Evolutionary conservation across 2,329 filamentous ascomycete genomes (phyloP).

Genomic region (Cladobotryum protrusum): DNA sequence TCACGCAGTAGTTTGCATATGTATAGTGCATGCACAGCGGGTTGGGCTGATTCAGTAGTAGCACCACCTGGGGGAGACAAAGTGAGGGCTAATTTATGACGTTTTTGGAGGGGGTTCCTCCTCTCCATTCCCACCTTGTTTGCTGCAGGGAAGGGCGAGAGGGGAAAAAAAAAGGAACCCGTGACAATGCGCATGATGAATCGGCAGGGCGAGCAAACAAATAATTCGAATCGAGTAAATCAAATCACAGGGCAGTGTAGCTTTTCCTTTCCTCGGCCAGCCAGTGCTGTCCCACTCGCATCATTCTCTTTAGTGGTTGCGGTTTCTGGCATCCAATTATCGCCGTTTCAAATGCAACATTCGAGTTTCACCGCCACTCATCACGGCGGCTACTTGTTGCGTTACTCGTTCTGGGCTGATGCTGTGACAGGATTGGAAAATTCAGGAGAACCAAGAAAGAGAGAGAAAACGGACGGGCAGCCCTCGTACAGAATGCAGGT

Average conservation of each 20-base stretch:
- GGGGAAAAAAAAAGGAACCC: neutral
- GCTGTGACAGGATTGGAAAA: neutral
- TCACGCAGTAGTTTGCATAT: conserved; percentile 4
- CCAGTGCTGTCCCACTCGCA: too few relatives aligned
- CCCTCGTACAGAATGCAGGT: too few relatives aligned
- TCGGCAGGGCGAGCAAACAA: conserved; percentile 1
- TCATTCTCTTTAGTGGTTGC: too few relatives aligned
- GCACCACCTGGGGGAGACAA: neutral
- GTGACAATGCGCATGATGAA: neutral
- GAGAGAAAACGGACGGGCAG: too few relatives aligned
- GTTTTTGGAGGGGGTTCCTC: neutral
- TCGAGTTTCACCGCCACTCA: conserved; percentile 12
- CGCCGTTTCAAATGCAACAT: neutral
- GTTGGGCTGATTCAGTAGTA: too few relatives aligned
- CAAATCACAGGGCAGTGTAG: too few relatives aligned
- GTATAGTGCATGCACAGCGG: neutral
- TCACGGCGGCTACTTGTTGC: conserved; percentile 4
- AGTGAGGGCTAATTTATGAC: conserved; percentile 1
- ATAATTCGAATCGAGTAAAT: neutral
- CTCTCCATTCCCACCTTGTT: neutral
- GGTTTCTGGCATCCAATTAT: conserved; percentile 1
- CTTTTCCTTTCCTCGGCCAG: too few relatives aligned
- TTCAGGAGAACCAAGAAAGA: too few relatives aligned
- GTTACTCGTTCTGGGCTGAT: neutral
- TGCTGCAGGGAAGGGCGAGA: too few relatives aligned